Evolutionary conservation across 2,329 filamentous ascomycete genomes (phyloP).

Genomic region (Talaromyces rugulosus): DNA sequence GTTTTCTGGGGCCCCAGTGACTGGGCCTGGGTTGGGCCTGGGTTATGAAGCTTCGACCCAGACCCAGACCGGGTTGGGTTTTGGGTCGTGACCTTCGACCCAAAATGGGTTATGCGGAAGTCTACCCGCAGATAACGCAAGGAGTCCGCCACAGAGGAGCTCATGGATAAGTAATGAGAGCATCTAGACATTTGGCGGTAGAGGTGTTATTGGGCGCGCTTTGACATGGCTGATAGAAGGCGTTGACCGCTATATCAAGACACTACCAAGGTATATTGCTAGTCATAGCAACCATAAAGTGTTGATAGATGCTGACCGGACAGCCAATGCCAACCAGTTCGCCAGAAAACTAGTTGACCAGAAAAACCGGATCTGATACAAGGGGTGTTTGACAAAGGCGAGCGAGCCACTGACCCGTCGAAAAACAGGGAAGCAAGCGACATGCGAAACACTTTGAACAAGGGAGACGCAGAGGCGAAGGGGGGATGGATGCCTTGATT

Average conservation of each 20-base stretch:
- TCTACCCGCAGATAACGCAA: slow-evolving; percentile 2
- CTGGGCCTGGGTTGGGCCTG: too few relatives aligned
- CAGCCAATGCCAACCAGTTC: too few relatives aligned
- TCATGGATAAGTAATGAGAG: not conserved
- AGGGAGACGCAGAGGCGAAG: not conserved
- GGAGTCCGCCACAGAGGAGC: not conserved
- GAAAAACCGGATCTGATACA: not conserved
- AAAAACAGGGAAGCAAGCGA: slow-evolving; percentile 5
- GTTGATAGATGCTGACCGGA: not conserved
- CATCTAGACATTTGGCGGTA: not conserved
- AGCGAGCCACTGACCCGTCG: not conserved
- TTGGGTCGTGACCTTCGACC: too few relatives aligned
- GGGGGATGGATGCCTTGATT: not conserved
- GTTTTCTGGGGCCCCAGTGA: too few relatives aligned
- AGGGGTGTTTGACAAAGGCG: not conserved
- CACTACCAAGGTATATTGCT: too few relatives aligned
- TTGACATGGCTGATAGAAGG: not conserved
- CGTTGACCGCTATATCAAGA: not conserved
- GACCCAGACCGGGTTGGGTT: too few relatives aligned
- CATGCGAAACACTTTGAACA: not conserved
- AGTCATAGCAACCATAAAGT: too few relatives aligned
- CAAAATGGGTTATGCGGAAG: too few relatives aligned
- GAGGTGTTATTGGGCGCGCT: not conserved
- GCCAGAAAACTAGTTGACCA: too few relatives aligned
- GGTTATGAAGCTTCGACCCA: too few relatives aligned